Evolutionary conservation across 2,329 filamentous ascomycete genomes (phyloP).

Genomic region (Blumeriella jaapii): DNA sequence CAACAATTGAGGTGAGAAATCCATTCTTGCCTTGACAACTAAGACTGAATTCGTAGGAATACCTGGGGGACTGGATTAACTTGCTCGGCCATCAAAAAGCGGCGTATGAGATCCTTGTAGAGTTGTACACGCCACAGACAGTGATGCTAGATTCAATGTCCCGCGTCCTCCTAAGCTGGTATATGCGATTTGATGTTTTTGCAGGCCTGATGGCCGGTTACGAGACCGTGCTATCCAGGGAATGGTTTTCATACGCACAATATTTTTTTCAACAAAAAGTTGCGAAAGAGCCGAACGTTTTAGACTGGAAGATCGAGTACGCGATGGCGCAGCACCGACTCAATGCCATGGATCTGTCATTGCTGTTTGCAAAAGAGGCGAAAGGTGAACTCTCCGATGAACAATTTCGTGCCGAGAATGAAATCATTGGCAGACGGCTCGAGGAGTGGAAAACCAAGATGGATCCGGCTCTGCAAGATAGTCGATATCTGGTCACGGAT

Average conservation of each 20-base stretch:
- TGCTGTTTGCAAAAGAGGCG: conserved; percentile 59
- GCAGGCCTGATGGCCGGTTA: conserved; percentile 74
- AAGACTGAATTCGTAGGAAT: conserved; percentile 51
- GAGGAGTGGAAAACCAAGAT: conserved; percentile 42
- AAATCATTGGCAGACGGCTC: conserved; percentile 37
- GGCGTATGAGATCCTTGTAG: conserved; percentile 67
- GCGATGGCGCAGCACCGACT: conserved; percentile 56
- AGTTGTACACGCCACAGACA: conserved; percentile 66
- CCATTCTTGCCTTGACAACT: neutral
- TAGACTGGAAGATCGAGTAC: conserved; percentile 56
- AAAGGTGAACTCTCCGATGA: conserved; percentile 52
- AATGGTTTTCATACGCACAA: conserved; percentile 52
- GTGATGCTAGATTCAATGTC: conserved; percentile 60
- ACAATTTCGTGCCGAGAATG: conserved; percentile 53
- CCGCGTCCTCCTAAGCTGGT: conserved; percentile 76
- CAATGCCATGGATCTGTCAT: conserved; percentile 69
- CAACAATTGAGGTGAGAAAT: conserved; percentile 70
- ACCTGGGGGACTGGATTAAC: conserved; percentile 90
- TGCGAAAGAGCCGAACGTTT: conserved; percentile 45
- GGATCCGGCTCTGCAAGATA: conserved; percentile 49
- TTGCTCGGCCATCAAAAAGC: conserved; percentile 87
- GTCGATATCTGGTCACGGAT: conserved; percentile 49
- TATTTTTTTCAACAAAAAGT: conserved; percentile 51
- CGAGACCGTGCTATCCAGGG: conserved; percentile 57
- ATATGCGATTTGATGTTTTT: conserved; percentile 76